Percentiles rank a stretch among this genome's conserved stretches.
Conservation (phyloP, 257 asterid species). For the Avicennia marina region DNA sequence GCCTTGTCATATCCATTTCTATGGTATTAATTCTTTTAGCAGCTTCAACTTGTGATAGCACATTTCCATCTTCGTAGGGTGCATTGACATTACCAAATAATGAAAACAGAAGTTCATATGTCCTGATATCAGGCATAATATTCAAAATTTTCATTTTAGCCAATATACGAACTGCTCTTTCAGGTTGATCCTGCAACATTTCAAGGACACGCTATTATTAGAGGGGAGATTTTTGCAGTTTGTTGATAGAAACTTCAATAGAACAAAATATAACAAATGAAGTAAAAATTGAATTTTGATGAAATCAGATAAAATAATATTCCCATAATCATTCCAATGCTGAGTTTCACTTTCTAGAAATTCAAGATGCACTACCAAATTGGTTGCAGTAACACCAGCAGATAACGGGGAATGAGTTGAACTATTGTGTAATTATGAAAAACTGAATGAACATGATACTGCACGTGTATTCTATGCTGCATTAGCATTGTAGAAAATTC, state of each 20-base stretch:
- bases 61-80: slow-evolving; percentile 62
- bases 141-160: slow-evolving; percentile 55
- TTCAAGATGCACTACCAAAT: not conserved
- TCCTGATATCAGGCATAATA: slow-evolving; percentile 58
- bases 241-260: not conserved
- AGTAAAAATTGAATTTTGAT: not conserved
- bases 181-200: slow-evolving; percentile 75
- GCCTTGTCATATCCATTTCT: slow-evolving; percentile 77
- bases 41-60: slow-evolving; percentile 61
- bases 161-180: slow-evolving; percentile 57
- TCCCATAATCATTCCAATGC: not conserved
- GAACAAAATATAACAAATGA: not conserved
- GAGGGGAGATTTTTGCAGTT: not conserved
- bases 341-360: not conserved
- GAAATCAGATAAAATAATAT: not conserved
- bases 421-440: not conserved
- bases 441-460: not conserved
- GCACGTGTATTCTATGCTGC: not conserved
- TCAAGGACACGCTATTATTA: slow-evolving; percentile 14
- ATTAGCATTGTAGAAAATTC: slow-evolving; percentile 1
- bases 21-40: slow-evolving; percentile 66
- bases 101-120: slow-evolving; percentile 69
- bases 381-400: not conserved
- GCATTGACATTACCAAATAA: slow-evolving; percentile 77
- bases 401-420: not conserved